Evolutionary conservation across 768 basidiomycete genomes (phyloP).

Genomic region (Tricholoma saponaceum): DNA sequence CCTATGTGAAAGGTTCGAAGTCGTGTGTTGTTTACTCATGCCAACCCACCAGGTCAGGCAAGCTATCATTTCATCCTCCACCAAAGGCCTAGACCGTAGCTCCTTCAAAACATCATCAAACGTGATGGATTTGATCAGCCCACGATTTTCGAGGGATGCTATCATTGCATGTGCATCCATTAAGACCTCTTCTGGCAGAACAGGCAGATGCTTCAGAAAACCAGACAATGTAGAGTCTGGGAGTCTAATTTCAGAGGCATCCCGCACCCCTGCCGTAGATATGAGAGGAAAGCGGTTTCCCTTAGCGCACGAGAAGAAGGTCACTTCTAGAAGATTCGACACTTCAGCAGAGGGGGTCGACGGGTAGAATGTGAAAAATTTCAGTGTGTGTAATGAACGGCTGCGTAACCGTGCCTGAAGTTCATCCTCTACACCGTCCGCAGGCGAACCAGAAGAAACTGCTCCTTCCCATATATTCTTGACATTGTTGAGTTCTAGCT

Average conservation of each 20-base stretch:
- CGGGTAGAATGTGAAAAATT: conserved; percentile 84
- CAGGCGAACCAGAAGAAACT: conserved; percentile 23
- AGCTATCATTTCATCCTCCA: conserved; percentile 68
- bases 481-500: conserved; percentile 68
- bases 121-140: conserved; percentile 67
- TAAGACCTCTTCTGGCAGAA: conserved; percentile 60
- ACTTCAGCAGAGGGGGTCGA: conserved; percentile 88
- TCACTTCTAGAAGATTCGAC: conserved; percentile 61
- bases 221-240: conserved; percentile 65
- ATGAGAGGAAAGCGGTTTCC: conserved; percentile 61
- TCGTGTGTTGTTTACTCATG: conserved; percentile 28
- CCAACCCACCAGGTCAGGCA: conserved; percentile 87
- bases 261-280: conserved; percentile 68
- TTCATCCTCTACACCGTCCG: conserved; percentile 32
- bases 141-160: conserved; percentile 52
- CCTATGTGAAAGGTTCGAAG: conserved; percentile 39
- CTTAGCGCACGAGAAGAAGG: conserved; percentile 70
- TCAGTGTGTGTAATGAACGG: conserved; percentile 73
- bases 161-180: conserved; percentile 58
- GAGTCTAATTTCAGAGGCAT: conserved; percentile 63
- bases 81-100: conserved; percentile 65
- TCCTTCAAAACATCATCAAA: conserved; percentile 83
- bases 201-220: conserved; percentile 77
- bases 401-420: conserved; percentile 46
- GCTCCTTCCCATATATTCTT: conserved; percentile 57